Percentiles rank a stretch among this genome's conserved stretches.
Conservation (phyloP, 176 grass and related monocot genomes). For the Pontederia crassipes region DNA sequence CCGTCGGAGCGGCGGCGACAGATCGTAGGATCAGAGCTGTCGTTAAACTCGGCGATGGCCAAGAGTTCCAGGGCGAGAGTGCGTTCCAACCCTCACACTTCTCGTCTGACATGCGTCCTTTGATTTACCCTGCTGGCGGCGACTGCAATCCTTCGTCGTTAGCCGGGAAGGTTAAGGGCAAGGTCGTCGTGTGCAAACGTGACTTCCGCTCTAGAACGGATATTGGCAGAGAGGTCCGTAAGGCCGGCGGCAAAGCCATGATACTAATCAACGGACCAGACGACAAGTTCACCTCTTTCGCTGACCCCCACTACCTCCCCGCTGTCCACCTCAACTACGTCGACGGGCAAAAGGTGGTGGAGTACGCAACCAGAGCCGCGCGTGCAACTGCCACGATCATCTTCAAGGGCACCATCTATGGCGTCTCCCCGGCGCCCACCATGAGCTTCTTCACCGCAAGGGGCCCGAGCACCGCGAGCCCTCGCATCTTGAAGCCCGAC, state of each 20-base stretch:
- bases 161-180: conserved; percentile 28
- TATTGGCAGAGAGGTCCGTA: neutral
- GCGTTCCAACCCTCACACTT: conserved; percentile 44
- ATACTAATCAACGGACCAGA: conserved; percentile 19
- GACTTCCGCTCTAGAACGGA: neutral
- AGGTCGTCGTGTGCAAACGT: conserved; percentile 38
- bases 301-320: conserved; percentile 34
- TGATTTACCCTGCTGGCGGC: no score
- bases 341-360: conserved; percentile 8
- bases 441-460: conserved; percentile 41
- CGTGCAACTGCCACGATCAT: conserved; percentile 4
- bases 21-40: conserved; percentile 54
- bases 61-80: conserved; percentile 62
- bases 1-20: conserved; percentile 64
- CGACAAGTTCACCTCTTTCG: conserved; percentile 24
- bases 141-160: no score
- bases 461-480: neutral
- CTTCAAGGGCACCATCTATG: conserved; percentile 31
- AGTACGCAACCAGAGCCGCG: conserved; percentile 16
- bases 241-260: conserved; percentile 43
- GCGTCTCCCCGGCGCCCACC: conserved; percentile 28
- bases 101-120: no score
- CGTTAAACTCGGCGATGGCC: conserved; percentile 54
- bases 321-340: conserved; percentile 28
- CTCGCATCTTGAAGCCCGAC: neutral